Conservation (phyloP, 176 grass and related monocot species). For the Carex kokanica region DNA sequence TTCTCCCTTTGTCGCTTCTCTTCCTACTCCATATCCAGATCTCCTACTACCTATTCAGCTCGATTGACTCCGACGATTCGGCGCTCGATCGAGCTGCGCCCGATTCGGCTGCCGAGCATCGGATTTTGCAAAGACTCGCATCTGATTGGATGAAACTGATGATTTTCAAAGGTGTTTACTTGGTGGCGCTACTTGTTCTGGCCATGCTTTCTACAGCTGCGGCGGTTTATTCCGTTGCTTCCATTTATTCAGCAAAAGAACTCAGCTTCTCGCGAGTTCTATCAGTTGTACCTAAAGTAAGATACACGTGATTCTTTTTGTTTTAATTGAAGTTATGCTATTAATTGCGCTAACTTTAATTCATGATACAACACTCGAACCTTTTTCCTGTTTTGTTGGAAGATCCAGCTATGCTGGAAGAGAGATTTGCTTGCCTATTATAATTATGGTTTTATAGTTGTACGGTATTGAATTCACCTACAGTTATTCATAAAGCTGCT, state of each 20-base stretch:
- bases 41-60: constrained; percentile 65
- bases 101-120: constrained; percentile 39
- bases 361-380: not conserved
- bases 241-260: constrained; percentile 79
- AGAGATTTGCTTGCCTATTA: not conserved
- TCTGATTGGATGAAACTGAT: constrained; percentile 55
- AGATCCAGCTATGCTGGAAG: not conserved
- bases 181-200: constrained; percentile 73
- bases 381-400: not conserved
- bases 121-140: constrained; percentile 45
- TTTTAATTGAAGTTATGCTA: not conserved
- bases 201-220: constrained; percentile 82
- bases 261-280: constrained; percentile 78
- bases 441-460: not conserved
- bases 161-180: constrained; percentile 78
- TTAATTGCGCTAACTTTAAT: constrained; percentile 2
- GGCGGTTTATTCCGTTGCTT: constrained; percentile 82
- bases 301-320: not conserved
- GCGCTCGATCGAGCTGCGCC: constrained; percentile 53
- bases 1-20: constrained; percentile 66
- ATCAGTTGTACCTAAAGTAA: constrained; percentile 63
- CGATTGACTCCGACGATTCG: constrained; percentile 63
- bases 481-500: not conserved
- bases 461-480: not conserved
- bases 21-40: constrained; percentile 84